A percentile compares a stretch with the other conserved stretches of the same genome.
Evolutionary conservation across 2,329 filamentous ascomycete species (phyloP).

Genomic region (Ampelomyces quisqualis): DNA sequence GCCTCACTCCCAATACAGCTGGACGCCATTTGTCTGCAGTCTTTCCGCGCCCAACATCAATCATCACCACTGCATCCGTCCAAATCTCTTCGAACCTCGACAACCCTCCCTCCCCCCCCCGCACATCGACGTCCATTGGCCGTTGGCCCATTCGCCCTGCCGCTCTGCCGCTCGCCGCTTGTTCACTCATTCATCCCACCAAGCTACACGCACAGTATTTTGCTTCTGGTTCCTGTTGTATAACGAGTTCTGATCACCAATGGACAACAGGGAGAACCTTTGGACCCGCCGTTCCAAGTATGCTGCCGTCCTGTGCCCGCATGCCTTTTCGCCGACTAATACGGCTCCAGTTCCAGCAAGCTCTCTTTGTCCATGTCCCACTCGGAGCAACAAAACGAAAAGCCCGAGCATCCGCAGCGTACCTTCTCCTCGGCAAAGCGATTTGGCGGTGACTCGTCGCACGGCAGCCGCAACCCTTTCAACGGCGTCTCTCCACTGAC

Average conservation of each 20-base stretch:
- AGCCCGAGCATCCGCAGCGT: constrained; percentile 59
- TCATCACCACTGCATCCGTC: constrained; percentile 4
- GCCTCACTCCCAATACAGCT: constrained; percentile 14
- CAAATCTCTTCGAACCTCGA: constrained; percentile 1
- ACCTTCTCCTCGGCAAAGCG: constrained; percentile 68
- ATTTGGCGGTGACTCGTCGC: constrained; percentile 73
- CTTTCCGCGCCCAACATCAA: constrained; percentile 7
- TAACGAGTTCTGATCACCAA: constrained; percentile 27
- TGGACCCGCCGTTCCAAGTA: constrained; percentile 86
- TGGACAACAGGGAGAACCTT: constrained; percentile 52
- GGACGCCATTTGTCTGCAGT: constrained; percentile 7
- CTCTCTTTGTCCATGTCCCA: constrained; percentile 81
- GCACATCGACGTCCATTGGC: constrained; percentile 12
- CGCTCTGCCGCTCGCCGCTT: constrained; percentile 34
- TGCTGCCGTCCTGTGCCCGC: constrained; percentile 39
- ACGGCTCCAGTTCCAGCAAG: constrained; percentile 70
- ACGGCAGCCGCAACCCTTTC: constrained; percentile 78
- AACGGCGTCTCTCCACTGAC: constrained; percentile 71
- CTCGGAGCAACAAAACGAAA: constrained; percentile 53
- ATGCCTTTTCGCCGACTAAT: constrained; percentile 26
- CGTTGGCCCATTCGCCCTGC: constrained; percentile 6
- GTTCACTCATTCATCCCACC: constrained; percentile 41
- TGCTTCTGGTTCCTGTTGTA: constrained; percentile 9
- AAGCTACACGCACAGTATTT: constrained; percentile 29
- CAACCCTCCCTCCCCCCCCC: constrained; percentile 18